Conservation (phyloP, 1,284 basidiomycete species). For the Chalciporus sp. region DNA sequence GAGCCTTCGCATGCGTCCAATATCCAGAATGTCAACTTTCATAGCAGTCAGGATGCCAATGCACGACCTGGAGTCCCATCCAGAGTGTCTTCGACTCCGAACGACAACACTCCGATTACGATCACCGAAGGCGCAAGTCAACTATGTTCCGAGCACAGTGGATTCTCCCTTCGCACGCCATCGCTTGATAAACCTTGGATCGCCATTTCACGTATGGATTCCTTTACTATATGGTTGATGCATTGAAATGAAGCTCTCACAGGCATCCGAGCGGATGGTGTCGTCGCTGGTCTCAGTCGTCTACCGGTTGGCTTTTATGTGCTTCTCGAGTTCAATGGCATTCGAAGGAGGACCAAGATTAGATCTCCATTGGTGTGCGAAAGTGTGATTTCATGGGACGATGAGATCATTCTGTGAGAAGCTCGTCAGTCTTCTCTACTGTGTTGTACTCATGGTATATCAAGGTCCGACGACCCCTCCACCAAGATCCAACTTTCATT, state of each 20-base stretch:
- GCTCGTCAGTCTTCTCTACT: neutral
- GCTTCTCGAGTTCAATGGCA: neutral
- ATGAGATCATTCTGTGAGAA: slow-evolving; percentile 7
- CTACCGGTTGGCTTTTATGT: slow-evolving; percentile 13
- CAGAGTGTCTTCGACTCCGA: too few species aligned
- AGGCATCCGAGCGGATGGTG: slow-evolving; percentile 9
- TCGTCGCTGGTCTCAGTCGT: slow-evolving; percentile 4
- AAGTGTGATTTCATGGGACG: slow-evolving; percentile 9
- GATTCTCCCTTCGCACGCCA: neutral
- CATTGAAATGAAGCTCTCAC: neutral
- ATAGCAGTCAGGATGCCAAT: too few species aligned
- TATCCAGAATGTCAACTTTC: too few species aligned
- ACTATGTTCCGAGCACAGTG: neutral
- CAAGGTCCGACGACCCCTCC: slow-evolving; percentile 6
- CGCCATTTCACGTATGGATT: slow-evolving; percentile 1
- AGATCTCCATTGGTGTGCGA: slow-evolving; percentile 2
- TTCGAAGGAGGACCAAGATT: neutral
- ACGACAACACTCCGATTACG: too few species aligned
- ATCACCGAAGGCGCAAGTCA: too few species aligned
- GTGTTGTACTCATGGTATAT: neutral
- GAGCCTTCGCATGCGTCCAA: too few species aligned
- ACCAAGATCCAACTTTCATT: slow-evolving; percentile 1
- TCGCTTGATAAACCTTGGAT: neutral
- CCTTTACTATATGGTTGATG: neutral
- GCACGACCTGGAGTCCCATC: too few species aligned